Conservation (phyloP, 2,329 filamentous ascomycete species). For the Apiospora sp. region DNA sequence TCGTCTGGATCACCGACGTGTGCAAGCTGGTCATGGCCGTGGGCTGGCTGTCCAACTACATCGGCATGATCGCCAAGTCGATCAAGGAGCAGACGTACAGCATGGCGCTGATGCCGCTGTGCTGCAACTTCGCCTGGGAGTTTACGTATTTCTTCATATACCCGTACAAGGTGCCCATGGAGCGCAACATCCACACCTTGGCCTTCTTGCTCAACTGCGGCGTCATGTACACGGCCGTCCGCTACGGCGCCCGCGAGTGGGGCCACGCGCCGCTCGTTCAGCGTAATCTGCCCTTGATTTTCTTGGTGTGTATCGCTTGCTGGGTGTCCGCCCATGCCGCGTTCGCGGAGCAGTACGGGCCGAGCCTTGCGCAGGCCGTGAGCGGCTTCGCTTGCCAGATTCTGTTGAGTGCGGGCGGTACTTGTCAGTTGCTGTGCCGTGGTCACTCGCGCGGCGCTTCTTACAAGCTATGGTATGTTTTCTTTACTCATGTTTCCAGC, state of each 20-base stretch:
- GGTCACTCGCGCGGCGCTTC: slow-evolving; percentile 13
- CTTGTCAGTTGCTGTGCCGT: slow-evolving; percentile 16
- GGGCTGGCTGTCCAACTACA: slow-evolving; percentile 20
- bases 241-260: slow-evolving; percentile 13
- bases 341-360: slow-evolving; percentile 18
- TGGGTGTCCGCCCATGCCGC: slow-evolving; percentile 11
- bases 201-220: slow-evolving; percentile 20
- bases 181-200: not conserved
- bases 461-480: slow-evolving; percentile 9
- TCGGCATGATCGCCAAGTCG: slow-evolving; percentile 22
- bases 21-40: slow-evolving; percentile 17
- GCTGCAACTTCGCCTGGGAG: slow-evolving; percentile 23
- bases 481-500: too few relatives aligned
- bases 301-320: not conserved
- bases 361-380: slow-evolving; percentile 6
- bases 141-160: not conserved
- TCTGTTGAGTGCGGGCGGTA: not conserved
- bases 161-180: slow-evolving; percentile 7
- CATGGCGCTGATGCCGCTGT: slow-evolving; percentile 22
- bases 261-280: slow-evolving; percentile 16
- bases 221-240: slow-evolving; percentile 24
- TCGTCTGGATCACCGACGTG: not conserved
- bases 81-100: slow-evolving; percentile 16
- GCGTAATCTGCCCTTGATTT: slow-evolving; percentile 4
- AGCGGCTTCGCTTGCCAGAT: slow-evolving; percentile 20